Conservation (phyloP, 495 filamentous ascomycete genomes). For the Apodospora peruviana region DNA sequence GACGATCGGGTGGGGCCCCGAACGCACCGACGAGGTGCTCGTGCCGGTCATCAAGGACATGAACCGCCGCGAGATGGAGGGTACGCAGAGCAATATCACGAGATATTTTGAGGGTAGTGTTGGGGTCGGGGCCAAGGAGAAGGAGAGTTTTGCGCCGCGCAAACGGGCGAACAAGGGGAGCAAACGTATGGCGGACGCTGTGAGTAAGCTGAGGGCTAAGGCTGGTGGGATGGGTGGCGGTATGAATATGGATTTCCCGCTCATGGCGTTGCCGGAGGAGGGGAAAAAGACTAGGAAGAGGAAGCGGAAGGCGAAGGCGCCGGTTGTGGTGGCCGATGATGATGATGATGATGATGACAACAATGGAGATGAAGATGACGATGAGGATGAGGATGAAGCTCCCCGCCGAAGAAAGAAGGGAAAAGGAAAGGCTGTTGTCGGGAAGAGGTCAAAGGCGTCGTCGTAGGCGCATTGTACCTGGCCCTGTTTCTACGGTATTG, state of each 20-base stretch:
- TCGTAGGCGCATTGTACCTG: no score
- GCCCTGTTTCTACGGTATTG: no score
- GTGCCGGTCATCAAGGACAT: conserved; percentile 93
- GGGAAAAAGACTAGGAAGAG: conserved; percentile 18
- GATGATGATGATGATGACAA: conserved; percentile 14
- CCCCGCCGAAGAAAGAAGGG: conserved; percentile 4
- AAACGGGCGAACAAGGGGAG: conserved; percentile 55
- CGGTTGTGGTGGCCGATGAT: conserved; percentile 18
- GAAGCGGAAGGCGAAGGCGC: conserved; percentile 19
- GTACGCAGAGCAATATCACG: conserved; percentile 96
- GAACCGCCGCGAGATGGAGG: conserved; percentile 79
- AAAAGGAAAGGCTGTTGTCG: conserved; percentile 21
- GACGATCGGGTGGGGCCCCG: conserved; percentile 89
- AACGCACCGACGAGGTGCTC: conserved; percentile 88
- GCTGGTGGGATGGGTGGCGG: conserved; percentile 12
- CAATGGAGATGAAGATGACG: conserved; percentile 16
- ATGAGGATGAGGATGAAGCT: conserved; percentile 6
- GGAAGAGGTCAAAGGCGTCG: conserved; percentile 31
- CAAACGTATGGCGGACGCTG: conserved; percentile 78
- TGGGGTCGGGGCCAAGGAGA: conserved; percentile 29
- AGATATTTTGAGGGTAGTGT: conserved; percentile 59
- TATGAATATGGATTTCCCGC: conserved; percentile 17
- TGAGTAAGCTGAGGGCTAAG: conserved; percentile 55
- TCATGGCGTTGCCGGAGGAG: conserved; percentile 4
- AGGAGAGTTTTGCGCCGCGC: conserved; percentile 74